Evolutionary conservation across 371 early-diverging fungal genomes (phyloP), one percentile per base, ranked within the genome.

Genomic region (Parasitella parasitica): DNA sequence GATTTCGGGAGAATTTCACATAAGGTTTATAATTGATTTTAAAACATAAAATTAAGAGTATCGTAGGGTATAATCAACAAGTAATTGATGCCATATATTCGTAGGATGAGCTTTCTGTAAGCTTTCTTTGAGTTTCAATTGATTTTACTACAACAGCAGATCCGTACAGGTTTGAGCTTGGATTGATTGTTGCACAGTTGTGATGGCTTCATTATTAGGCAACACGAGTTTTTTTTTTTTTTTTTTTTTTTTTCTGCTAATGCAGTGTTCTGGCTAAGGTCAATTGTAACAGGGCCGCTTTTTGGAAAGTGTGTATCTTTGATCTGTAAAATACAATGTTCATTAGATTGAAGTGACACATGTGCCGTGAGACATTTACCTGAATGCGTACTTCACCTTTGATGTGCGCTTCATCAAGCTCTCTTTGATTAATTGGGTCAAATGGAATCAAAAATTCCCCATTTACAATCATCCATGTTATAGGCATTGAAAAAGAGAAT

Each of bases 401-500:
- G 4, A 34, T 13, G 36, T 35, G 36, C 35, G 54, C 54, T 12
- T 54, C 22, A 6, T 54, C 54, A 15, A 54, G 15, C 6, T 37
- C 13, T 24, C 24, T 18, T 24, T 54, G 54, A 22, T 54, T 54
- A 4, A 54, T 22, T 5, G 35, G 13, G n/a, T 54, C 36, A 36
- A 54, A 54, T 22, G 54, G 36, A 20, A 36, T 32, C 6, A 54
- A 13, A 54, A 54, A 54, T 16, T 0, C 6, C 27, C 43, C 43
- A 24, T 30, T 15, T 6, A 57, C 11, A 30, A 57, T 46, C 57
- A 57, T 57, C 57, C 57, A 57, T 16, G 57, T 57, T 6, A 57
- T 13, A 37, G 57, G 32, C 57, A 57, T 57, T 46, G 18, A 9
- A 27, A 39, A 28, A 27, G 11, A 43, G 20, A 41, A 16, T 9